These are phyloP conservation scores for Leishmania tarentolae DNA, from an alignment of 208 protist species.

Conservation along the genomic window DNA sequence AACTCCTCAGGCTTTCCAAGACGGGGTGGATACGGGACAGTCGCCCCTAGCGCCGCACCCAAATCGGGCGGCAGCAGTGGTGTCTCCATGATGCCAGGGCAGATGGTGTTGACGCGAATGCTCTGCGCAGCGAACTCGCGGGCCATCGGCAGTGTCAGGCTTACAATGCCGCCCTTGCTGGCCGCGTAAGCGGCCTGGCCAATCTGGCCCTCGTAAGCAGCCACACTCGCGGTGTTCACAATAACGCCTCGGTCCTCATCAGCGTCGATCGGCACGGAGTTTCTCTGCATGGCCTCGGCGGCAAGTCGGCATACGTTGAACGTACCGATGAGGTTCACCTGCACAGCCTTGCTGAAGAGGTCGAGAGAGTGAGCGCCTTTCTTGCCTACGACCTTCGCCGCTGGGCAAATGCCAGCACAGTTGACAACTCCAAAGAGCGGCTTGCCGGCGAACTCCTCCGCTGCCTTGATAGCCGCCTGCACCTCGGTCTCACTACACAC, in stretches of 20 bases:
- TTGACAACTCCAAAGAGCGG: slow-evolving; percentile 73
- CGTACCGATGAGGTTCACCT: slow-evolving; percentile 79
- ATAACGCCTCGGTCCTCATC: slow-evolving; percentile 78
- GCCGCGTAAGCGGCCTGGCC: slow-evolving; percentile 86
- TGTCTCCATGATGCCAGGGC: slow-evolving; percentile 79
- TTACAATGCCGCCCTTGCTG: slow-evolving; percentile 75
- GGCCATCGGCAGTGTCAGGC: slow-evolving; percentile 76
- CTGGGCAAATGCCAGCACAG: slow-evolving; percentile 64
- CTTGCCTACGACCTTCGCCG: slow-evolving; percentile 37
- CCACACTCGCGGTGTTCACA: slow-evolving; percentile 79
- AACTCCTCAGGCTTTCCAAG: slow-evolving; percentile 75
- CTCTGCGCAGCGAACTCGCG: slow-evolving; percentile 55
- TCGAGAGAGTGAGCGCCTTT: slow-evolving; percentile 51
- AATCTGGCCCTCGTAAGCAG: slow-evolving; percentile 88
- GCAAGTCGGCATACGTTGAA: slow-evolving; percentile 78
- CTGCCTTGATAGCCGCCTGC: slow-evolving; percentile 43
- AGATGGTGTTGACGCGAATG: slow-evolving; percentile 80
- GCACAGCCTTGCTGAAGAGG: slow-evolving; percentile 54
- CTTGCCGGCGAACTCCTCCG: slow-evolving; percentile 46
- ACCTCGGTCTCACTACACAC: slow-evolving; percentile 59
- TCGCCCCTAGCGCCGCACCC: slow-evolving; percentile 30
- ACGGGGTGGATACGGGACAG: slow-evolving; percentile 66
- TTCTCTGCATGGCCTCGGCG: slow-evolving; percentile 50
- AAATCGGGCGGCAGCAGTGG: slow-evolving; percentile 60
- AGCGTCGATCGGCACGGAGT: slow-evolving; percentile 19